Evolutionary conservation across 2,329 filamentous ascomycete genomes (phyloP), one percentile per base, ranked within the genome.

Genomic region (Colletotrichum graminicola): DNA sequence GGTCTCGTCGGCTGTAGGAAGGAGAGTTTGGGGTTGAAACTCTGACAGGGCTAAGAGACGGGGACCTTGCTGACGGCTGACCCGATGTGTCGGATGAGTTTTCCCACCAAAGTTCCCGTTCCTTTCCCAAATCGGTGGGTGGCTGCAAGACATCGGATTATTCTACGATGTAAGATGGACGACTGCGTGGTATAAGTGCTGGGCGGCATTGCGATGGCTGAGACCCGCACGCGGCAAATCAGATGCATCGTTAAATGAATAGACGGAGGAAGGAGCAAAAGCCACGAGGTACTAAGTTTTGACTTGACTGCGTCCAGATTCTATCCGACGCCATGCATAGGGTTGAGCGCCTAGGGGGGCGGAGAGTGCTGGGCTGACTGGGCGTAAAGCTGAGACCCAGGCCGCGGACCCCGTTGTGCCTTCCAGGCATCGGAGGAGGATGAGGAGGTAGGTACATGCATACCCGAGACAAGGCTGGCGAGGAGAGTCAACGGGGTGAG

Each of bases 1-100:
- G 51, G 7, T 3, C 43, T 41, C 39, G 29, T 36, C 29, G 26
- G 45, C 45, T 59, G 52, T 64, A 45, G 52, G 34, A 32, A 68
- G 55, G 64, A 71, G 68, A 71, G 59, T 68, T 71, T 62, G 23
- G 59, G 51, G 59, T 60, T 71, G 65, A 71, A 71, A 71, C 68
- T 68, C 68, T 68, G 59, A 68, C 65, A 68, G 45, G 65, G 65
- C 43, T 36, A 41, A 55, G 68, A 14, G 55, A 68, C 41, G 59
- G 54, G 59, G 59, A 60, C 52, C 68, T 71, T 68, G 68, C 36
- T 39, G 59, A 60, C 59, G 68, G 59, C 67, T 32, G 65, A 68
- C 65, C 68, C 68, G 68, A 63, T n/a, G 18, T 49, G 57, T 23
- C 34, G 51, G 51, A 23, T 45, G 36, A 47, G 65, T 45, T 32